Percentiles rank a stretch among this genome's conserved stretches.
Conservation (phyloP, 108 stramenopile species). For the Conticribra guillardii region DNA sequence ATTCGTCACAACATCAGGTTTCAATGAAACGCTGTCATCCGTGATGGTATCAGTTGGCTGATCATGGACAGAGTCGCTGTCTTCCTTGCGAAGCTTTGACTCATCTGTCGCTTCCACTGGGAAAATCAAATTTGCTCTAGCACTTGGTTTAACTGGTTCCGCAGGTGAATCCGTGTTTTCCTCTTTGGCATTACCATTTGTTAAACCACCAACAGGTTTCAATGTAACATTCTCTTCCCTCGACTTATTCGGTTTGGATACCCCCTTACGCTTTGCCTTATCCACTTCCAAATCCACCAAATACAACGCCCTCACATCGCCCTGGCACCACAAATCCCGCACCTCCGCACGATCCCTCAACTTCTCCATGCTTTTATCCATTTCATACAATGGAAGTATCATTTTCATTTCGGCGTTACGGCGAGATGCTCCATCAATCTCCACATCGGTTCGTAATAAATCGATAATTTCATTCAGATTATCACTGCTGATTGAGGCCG, state of each 20-base stretch:
- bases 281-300: conserved; percentile 40
- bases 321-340: conserved; percentile 16
- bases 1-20: background rate
- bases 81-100: too few relatives aligned
- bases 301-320: conserved; percentile 41
- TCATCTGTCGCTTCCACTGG: too few relatives aligned
- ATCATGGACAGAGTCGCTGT: too few relatives aligned
- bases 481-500: conserved; percentile 15
- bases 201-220: background rate
- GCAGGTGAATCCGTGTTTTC: too few relatives aligned
- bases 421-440: conserved; percentile 41
- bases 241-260: background rate
- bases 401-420: conserved; percentile 31
- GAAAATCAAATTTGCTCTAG: too few relatives aligned
- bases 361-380: conserved; percentile 30
- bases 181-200: background rate
- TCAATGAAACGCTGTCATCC: background rate
- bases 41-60: conserved; percentile 8
- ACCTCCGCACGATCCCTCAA: conserved; percentile 5
- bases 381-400: conserved; percentile 28
- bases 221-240: background rate
- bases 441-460: conserved; percentile 31
- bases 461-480: conserved; percentile 48
- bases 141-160: too few relatives aligned
- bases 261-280: conserved; percentile 14